Evolutionary conservation across 768 basidiomycete species (phyloP).

Genomic region (Dioszegia hungarica): DNA sequence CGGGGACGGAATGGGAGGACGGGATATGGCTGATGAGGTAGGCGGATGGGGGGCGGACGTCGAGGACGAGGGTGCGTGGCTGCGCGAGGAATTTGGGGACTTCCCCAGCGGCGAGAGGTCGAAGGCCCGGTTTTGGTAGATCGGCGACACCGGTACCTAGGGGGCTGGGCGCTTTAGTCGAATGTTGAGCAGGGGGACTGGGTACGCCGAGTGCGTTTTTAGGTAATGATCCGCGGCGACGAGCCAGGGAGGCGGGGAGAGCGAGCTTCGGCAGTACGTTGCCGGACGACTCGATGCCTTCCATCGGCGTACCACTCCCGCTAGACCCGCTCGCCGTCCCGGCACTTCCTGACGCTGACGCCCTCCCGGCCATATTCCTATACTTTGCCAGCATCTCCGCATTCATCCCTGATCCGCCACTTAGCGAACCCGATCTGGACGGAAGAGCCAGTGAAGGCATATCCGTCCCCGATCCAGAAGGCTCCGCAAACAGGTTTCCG

Average conservation of each 20-base stretch:
- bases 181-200: constrained; percentile 2
- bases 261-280: constrained; percentile 2
- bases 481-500: constrained; percentile 32
- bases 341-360: constrained; percentile 7
- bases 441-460: not conserved
- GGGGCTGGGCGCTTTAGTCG: constrained; percentile 18
- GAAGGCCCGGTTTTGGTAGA: constrained; percentile 11
- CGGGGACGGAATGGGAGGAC: constrained; percentile 72
- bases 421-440: not conserved
- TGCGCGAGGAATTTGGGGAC: constrained; percentile 13
- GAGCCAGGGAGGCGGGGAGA: constrained; percentile 18
- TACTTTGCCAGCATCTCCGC: constrained; percentile 25
- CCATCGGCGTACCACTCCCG: not conserved
- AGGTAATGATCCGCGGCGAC: constrained; percentile 24
- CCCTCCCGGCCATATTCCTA: constrained; percentile 15
- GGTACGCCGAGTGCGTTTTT: constrained; percentile 2
- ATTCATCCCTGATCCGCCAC: constrained; percentile 16
- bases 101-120: constrained; percentile 11
- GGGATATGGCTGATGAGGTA: constrained; percentile 64
- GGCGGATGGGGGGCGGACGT: constrained; percentile 78
- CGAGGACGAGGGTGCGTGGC: constrained; percentile 62
- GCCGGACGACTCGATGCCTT: not conserved
- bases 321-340: too few relatives aligned
- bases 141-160: too few relatives aligned
- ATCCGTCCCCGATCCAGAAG: not conserved